Conservation (phyloP, 2,329 filamentous ascomycete genomes). For the Fusarium sp. region DNA sequence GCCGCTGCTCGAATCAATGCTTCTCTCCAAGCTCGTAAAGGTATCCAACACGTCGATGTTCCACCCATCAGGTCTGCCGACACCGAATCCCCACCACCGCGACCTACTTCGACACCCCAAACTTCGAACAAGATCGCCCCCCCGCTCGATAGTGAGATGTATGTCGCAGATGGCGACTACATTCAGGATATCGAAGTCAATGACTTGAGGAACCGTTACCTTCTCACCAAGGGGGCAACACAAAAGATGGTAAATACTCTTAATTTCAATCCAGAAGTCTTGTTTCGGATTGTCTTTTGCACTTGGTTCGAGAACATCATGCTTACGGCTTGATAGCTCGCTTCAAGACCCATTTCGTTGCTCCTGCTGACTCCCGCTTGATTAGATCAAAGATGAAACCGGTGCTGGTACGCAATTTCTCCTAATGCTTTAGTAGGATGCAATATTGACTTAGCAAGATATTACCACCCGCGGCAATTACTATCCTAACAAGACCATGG, state of each 20-base stretch:
- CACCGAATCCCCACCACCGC: constrained; percentile 59
- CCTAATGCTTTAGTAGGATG: constrained; percentile 56
- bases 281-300: constrained; percentile 49
- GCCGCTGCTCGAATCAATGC: constrained; percentile 90
- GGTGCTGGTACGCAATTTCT: constrained; percentile 89
- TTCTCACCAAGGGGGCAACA: constrained; percentile 94
- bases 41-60: constrained; percentile 89
- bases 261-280: constrained; percentile 48
- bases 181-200: constrained; percentile 99
- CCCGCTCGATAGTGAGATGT: constrained; percentile 86
- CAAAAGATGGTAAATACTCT: constrained; percentile 99
- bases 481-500: constrained; percentile 97
- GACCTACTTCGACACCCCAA: constrained; percentile 49
- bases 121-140: constrained; percentile 53
- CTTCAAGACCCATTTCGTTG: constrained; percentile 74
- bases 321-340: constrained; percentile 77
- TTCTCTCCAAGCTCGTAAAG: constrained; percentile 85
- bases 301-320: constrained; percentile 69
- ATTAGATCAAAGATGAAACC: constrained; percentile 99
- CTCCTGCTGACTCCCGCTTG: constrained; percentile 95
- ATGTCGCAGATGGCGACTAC: constrained; percentile 95
- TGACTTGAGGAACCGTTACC: constrained; percentile 94
- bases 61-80: constrained; percentile 76
- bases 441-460: constrained; percentile 78
- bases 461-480: constrained; percentile 97